Conservation (phyloP, 768 basidiomycete genomes). For the Fomitopsis pulvina region DNA sequence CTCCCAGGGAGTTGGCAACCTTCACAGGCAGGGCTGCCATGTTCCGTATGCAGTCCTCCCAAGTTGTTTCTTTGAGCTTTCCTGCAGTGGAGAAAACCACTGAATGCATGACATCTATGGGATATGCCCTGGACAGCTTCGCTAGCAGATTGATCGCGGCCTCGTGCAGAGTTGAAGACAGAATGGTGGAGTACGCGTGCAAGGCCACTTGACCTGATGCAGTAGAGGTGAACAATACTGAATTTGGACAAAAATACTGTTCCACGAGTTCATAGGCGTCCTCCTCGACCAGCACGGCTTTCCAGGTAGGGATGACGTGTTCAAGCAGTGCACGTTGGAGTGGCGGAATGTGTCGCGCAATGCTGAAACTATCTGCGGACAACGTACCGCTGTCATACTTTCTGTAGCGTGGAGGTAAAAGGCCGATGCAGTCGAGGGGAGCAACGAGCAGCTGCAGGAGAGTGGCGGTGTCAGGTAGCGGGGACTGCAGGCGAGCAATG, state of each 20-base stretch:
- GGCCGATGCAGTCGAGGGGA: constrained; percentile 49
- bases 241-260: constrained; percentile 71
- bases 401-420: constrained; percentile 55
- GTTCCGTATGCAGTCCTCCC: constrained; percentile 75
- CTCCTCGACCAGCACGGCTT: constrained; percentile 42
- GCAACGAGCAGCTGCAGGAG: constrained; percentile 50
- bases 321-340: constrained; percentile 65
- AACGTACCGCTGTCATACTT: constrained; percentile 36
- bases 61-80: constrained; percentile 33
- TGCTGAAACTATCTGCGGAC: constrained; percentile 23
- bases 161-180: constrained; percentile 40
- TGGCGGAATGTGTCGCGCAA: constrained; percentile 34
- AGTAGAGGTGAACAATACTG: constrained; percentile 43
- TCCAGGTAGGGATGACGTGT: constrained; percentile 67
- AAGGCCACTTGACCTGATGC: constrained; percentile 48
- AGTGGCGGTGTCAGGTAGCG: constrained; percentile 38
- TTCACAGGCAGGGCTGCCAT: constrained; percentile 65
- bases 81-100: constrained; percentile 34
- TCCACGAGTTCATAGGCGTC: constrained; percentile 40
- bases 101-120: constrained; percentile 61
- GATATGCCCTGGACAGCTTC: constrained; percentile 53
- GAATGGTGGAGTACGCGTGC: constrained; percentile 59
- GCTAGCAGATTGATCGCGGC: constrained; percentile 49
- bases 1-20: constrained; percentile 64
- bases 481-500: constrained; percentile 22